A percentile compares a stretch with the other conserved stretches of the same genome.
Conservation (phyloP, 257 asterid genomes). For the Penstemon davidsonii region DNA sequence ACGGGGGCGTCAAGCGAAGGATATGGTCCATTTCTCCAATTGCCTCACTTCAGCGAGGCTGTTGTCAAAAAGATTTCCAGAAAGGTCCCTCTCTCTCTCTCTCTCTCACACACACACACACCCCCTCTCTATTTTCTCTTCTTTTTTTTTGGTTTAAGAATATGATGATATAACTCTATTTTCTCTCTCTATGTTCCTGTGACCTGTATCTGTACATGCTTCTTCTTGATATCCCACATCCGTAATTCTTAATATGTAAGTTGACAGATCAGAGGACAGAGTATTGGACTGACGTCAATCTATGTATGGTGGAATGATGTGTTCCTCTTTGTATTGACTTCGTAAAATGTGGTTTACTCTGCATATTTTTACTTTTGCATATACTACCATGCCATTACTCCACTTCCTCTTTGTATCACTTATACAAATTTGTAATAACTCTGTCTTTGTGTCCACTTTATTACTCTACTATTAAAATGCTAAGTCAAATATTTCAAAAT, state of each 20-base stretch:
- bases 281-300: neutral
- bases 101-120: neutral
- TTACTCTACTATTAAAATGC: neutral
- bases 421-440: neutral
- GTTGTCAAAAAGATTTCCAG: constrained; percentile 82
- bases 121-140: no score
- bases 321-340: neutral
- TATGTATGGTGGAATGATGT: neutral
- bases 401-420: constrained; percentile 1
- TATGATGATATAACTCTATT: neutral
- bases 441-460: neutral
- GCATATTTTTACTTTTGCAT: neutral
- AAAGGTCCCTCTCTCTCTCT: constrained; percentile 60
- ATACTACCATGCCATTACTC: neutral
- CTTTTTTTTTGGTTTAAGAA: no score
- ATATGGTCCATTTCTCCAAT: constrained; percentile 91
- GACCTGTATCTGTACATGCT: neutral
- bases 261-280: neutral
- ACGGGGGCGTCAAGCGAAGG: constrained; percentile 84
- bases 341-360: neutral
- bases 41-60: constrained; percentile 93
- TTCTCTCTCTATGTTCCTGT: neutral
- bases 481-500: neutral
- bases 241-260: neutral
- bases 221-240: neutral